A percentile compares a stretch with the other conserved stretches of the same genome.
Evolutionary conservation across 331 rosid genomes (phyloP).

Genomic region (Pyracantha coccinea): DNA sequence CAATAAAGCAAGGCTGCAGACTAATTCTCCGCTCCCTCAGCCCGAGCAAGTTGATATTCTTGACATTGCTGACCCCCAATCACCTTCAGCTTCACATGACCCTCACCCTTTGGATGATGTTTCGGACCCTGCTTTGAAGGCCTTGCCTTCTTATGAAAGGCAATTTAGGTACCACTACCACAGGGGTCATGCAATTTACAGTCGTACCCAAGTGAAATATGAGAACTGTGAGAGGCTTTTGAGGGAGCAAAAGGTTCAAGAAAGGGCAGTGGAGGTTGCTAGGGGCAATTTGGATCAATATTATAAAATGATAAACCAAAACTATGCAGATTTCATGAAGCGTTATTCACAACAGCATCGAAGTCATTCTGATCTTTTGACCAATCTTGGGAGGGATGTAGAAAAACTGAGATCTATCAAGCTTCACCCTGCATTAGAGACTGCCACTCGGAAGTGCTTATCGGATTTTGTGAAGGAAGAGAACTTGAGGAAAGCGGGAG

Average conservation of each 20-base stretch:
- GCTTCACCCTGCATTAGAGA: constrained; percentile 79
- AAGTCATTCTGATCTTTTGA: constrained; percentile 69
- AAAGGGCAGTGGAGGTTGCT: constrained; percentile 87
- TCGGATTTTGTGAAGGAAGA: constrained; percentile 92
- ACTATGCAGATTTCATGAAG: constrained; percentile 72
- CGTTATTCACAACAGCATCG: constrained; percentile 60
- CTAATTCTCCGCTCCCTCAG: constrained; percentile 47
- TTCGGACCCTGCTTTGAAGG: constrained; percentile 90
- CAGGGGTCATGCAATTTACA: constrained; percentile 47
- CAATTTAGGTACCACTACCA: constrained; percentile 76
- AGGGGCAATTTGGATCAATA: constrained; percentile 74
- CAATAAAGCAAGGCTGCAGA: constrained; percentile 67
- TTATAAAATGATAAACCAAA: constrained; percentile 59
- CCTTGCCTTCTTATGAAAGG: constrained; percentile 81
- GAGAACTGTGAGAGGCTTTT: constrained; percentile 68
- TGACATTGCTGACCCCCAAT: constrained; percentile 40
- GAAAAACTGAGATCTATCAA: constrained; percentile 60
- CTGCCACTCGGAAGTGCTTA: constrained; percentile 49
- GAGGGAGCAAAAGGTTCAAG: constrained; percentile 85
- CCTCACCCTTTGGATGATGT: constrained; percentile 86
- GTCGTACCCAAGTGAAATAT: constrained; percentile 38
- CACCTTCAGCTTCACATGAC: constrained; percentile 54
- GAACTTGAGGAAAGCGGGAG: constrained; percentile 63
- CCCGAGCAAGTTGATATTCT: constrained; percentile 51
- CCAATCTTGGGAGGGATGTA: constrained; percentile 60